phyloP scores from a whole-genome alignment of 108 stramenopile genomes.

The Skeletonema tropicum region DNA sequence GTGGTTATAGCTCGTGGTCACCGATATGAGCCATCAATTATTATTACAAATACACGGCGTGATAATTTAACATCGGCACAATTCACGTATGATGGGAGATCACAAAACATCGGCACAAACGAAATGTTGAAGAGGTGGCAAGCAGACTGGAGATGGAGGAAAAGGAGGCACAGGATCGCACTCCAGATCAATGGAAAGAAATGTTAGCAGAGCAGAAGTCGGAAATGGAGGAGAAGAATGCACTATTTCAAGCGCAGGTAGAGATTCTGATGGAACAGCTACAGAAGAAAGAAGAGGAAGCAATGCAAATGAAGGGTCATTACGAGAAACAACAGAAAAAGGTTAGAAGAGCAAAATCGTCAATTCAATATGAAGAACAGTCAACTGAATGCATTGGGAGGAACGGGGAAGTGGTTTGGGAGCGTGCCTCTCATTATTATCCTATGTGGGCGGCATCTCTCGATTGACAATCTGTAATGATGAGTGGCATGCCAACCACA shows the following conservation, averaged over 20 bases:
- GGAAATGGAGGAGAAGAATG: neutral
- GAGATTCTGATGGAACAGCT: neutral
- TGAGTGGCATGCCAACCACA: conserved; percentile 32
- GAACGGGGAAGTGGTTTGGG: neutral
- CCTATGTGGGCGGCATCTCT: conserved; percentile 13
- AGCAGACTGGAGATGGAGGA: neutral
- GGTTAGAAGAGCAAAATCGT: neutral
- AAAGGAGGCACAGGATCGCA: neutral
- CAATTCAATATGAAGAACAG: neutral
- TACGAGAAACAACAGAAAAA: neutral
- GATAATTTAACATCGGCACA: no score
- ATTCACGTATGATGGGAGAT: no score
- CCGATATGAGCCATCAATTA: no score
- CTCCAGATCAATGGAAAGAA: neutral
- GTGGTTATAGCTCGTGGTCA: no score
- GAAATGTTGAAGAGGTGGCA: neutral
- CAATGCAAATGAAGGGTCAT: neutral
- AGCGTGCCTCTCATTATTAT: neutral
- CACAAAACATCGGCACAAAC: neutral
- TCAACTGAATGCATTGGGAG: neutral
- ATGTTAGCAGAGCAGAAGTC: neutral
- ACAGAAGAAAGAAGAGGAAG: neutral
- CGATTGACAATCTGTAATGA: conserved; percentile 32
- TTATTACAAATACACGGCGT: no score
- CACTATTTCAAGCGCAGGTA: neutral